Evolutionary conservation across 805 yeast species (phyloP).

Genomic region (Yarrowia divulgata): DNA sequence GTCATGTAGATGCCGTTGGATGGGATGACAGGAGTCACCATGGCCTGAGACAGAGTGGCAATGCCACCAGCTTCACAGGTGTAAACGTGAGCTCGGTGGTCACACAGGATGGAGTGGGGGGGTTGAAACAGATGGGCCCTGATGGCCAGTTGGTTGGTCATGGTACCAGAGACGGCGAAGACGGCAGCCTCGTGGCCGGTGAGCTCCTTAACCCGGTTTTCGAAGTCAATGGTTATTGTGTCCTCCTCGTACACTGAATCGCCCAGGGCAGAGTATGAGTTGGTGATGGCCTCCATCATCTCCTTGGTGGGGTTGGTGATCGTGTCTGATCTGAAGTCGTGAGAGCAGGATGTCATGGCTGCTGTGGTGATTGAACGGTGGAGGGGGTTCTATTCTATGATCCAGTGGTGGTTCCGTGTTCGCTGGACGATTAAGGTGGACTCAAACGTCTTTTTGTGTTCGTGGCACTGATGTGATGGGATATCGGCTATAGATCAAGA

Average conservation of each 20-base stretch:
- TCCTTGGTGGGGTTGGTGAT: slow-evolving; percentile 84
- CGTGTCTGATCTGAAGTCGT: slow-evolving; percentile 65
- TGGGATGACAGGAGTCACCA: slow-evolving; percentile 86
- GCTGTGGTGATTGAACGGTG: not conserved
- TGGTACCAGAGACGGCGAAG: slow-evolving; percentile 87
- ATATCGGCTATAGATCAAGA: not conserved
- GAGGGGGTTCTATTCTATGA: not conserved
- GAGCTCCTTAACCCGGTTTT: slow-evolving; percentile 66
- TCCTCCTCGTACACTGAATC: slow-evolving; percentile 93
- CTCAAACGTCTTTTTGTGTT: not conserved
- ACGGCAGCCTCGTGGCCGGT: slow-evolving; percentile 84
- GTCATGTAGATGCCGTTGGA: slow-evolving; percentile 78
- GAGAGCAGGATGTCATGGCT: slow-evolving; percentile 14
- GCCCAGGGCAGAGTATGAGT: slow-evolving; percentile 61
- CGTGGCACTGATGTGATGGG: not conserved
- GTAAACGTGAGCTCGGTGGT: slow-evolving; percentile 83
- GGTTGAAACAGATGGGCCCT: slow-evolving; percentile 80
- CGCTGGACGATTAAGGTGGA: not conserved
- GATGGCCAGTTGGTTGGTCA: slow-evolving; percentile 86
- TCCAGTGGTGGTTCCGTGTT: not conserved
- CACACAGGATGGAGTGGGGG: slow-evolving; percentile 85
- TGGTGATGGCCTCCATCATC: slow-evolving; percentile 68
- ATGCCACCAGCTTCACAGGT: slow-evolving; percentile 90
- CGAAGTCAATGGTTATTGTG: slow-evolving; percentile 67
- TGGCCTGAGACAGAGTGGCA: slow-evolving; percentile 87